These are phyloP conservation scores for Aspergillus sparsus DNA, from an alignment of 495 filamentous ascomycete genomes.

Conservation along the genomic window DNA sequence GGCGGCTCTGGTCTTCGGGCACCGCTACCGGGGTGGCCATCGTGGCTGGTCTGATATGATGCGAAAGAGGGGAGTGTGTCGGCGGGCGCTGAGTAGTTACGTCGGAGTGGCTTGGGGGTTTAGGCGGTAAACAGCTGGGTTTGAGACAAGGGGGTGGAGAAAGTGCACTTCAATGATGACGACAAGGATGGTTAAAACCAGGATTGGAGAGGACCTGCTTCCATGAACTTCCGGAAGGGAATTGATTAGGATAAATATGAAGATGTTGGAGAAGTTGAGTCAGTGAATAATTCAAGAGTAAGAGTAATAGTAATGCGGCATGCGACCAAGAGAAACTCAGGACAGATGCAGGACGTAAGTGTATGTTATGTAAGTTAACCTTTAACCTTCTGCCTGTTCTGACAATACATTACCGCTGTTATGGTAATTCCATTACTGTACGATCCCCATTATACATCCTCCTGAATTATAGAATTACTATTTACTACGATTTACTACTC, in stretches of 20 bases:
- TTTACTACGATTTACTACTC: no score
- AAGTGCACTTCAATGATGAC: constrained; percentile 1
- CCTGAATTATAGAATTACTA: no score
- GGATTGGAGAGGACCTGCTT: constrained; percentile 11
- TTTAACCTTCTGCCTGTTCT: background rate
- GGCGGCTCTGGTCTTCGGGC: constrained; percentile 86
- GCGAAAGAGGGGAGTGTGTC: constrained; percentile 22
- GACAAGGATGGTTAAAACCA: constrained; percentile 1
- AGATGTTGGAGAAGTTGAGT: background rate
- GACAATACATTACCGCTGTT: background rate
- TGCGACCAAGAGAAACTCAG: background rate
- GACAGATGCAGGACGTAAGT: background rate
- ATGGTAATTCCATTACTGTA: background rate
- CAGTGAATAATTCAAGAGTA: background rate
- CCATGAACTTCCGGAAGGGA: constrained; percentile 21
- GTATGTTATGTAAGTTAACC: background rate
- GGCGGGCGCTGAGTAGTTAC: constrained; percentile 4
- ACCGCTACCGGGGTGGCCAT: constrained; percentile 65
- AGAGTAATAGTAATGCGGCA: constrained; percentile 4
- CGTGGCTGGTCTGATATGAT: constrained; percentile 26
- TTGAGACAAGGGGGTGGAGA: constrained; percentile 14
- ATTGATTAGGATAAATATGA: constrained; percentile 3
- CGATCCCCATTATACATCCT: no score
- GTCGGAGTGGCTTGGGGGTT: constrained; percentile 22
- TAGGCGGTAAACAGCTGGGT: constrained; percentile 35